Evolutionary conservation across 176 grass and related monocot genomes (phyloP), one percentile per base, ranked within the genome.

Genomic region (Ensete glaucum): DNA sequence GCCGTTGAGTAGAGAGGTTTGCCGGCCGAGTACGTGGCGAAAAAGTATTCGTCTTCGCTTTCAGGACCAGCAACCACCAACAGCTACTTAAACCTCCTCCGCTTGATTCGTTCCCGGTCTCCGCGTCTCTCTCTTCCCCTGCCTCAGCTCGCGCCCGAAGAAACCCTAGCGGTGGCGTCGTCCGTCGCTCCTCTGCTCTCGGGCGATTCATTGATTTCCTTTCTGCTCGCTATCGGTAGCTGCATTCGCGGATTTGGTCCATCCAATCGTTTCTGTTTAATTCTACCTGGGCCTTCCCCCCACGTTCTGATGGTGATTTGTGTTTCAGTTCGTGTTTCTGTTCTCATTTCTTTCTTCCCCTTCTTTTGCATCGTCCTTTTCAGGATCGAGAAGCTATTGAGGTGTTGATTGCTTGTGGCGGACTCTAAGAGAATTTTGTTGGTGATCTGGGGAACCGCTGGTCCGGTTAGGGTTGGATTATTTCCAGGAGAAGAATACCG

Each of bases 391-490:
- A 23, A 14, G 26, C 3, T 27, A 26, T 65, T 63, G 60, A 8
- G 11, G 22, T 25, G 16, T 20, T 21, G 57, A 60, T 60, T 60
- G 16, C 57, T n/a, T 15, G 57, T 60, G 57, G 17, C 8, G 57
- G 57, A 60, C 68, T 54, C 20, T 43, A 13, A 13, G 21, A 29
- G 63, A 54, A 5, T 13, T 78, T 50, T 43, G 53, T 43, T 54
- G 22, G 52, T 79, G 11, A 25, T 50, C 60, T 43, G 22, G 57
- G 14, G 21, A 64, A 53, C 73, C 62, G 87, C 90, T 93, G 71
- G 90, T 93, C 87, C 87, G 17, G 16, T 27, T 64, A 93, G 90
- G 90, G 82, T 87, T 93, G 90, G 85, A 87, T 87, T 81, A n/a
- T n/a, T 87, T 87, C 80, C 73, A 85, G 85, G 70, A 55, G 87